These are phyloP conservation scores for Colletotrichum simmondsii DNA, from an alignment of 2,329 filamentous ascomycete species.

Conservation along the genomic window DNA sequence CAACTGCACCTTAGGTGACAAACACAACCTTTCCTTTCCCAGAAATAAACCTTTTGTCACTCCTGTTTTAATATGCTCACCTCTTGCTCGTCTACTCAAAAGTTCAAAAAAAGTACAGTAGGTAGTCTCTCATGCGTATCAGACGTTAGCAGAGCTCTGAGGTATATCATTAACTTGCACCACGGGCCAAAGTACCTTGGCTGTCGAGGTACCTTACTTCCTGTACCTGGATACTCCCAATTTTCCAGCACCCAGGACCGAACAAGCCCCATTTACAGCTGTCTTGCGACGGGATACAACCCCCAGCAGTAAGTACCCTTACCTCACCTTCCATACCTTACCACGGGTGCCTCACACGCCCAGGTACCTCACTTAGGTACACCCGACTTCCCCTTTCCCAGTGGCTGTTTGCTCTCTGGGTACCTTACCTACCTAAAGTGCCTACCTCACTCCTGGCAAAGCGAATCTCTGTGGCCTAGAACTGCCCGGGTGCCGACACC, in stretches of 20 bases:
- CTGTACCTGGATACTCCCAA: neutral
- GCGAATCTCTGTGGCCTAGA: slow-evolving; percentile 18
- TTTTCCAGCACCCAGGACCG: neutral
- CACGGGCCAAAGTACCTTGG: neutral
- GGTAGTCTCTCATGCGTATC: neutral
- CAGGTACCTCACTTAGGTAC: neutral
- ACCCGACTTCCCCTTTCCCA: neutral
- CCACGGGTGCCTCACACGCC: neutral
- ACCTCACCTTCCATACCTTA: neutral
- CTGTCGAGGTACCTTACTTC: neutral
- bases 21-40: neutral
- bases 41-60: too few relatives aligned
- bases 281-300: neutral
- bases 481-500: slow-evolving; percentile 24
- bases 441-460: slow-evolving; percentile 1
- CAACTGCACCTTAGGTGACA: neutral
- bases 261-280: neutral
- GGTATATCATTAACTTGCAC: neutral
- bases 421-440: neutral
- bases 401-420: neutral
- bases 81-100: neutral
- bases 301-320: neutral
- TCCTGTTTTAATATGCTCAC: too few relatives aligned
- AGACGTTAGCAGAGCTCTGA: neutral
- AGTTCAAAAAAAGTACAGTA: neutral